Percentiles rank a stretch among this genome's conserved stretches.
Conservation (phyloP, 2,329 filamentous ascomycete species). For the Pseudogymnoascus sp. region DNA sequence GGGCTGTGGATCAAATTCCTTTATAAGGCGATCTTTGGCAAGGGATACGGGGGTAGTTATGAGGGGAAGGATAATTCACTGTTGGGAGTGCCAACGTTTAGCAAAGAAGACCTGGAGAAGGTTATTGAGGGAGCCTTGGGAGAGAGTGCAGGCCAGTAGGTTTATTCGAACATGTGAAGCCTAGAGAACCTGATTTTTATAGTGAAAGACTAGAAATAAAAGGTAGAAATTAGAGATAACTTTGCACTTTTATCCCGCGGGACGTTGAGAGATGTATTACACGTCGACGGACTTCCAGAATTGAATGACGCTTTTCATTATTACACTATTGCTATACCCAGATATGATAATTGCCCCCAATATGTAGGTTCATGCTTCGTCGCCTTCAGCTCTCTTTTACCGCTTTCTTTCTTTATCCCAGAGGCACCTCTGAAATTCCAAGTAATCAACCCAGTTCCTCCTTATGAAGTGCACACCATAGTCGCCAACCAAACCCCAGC, state of each 20-base stretch:
- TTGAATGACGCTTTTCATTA: background rate
- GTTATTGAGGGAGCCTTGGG: slow-evolving; percentile 15
- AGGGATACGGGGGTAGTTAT: slow-evolving; percentile 28
- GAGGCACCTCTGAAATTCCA: background rate
- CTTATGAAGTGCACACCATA: too few species aligned
- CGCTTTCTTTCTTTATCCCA: background rate
- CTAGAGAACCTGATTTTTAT: background rate
- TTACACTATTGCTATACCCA: background rate
- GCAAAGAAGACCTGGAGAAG: slow-evolving; percentile 33
- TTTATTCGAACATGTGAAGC: background rate
- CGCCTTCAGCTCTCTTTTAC: background rate
- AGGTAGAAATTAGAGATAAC: background rate
- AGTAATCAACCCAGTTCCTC: background rate
- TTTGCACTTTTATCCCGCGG: background rate
- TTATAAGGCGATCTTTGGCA: slow-evolving; percentile 26
- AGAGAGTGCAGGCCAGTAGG: background rate
- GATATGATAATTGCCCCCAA: background rate
- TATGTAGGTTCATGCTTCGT: background rate
- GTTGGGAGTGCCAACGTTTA: slow-evolving; percentile 35
- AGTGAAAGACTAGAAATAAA: background rate
- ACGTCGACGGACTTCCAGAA: background rate
- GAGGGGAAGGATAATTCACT: slow-evolving; percentile 33
- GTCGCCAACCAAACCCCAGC: background rate
- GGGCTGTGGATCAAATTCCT: slow-evolving; percentile 29
- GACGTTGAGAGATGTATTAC: background rate